Conservation (phyloP, 2,329 filamentous ascomycete genomes). For the Teratosphaeria viscida region DNA sequence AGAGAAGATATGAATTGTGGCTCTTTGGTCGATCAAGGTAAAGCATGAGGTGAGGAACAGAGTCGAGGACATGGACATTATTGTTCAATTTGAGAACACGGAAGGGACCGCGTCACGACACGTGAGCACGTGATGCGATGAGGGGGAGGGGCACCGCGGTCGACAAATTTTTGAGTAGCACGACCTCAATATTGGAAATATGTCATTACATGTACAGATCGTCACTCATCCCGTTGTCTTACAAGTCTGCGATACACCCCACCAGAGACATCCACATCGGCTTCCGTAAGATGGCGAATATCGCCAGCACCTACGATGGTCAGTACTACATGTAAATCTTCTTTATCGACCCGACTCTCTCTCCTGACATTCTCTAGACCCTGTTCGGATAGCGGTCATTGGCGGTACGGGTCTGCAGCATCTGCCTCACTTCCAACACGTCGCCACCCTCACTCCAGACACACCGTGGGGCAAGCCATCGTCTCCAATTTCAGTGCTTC, state of each 20-base stretch:
- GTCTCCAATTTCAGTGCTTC: constrained; percentile 72
- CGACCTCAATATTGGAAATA: not conserved
- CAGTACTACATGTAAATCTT: not conserved
- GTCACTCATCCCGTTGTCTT: not conserved
- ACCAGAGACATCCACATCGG: constrained; percentile 18
- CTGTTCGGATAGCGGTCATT: constrained; percentile 42
- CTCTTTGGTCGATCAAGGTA: too few species aligned
- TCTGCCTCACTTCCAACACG: constrained; percentile 75
- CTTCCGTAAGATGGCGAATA: constrained; percentile 26
- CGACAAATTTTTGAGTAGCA: not conserved
- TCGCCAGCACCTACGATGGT: constrained; percentile 25
- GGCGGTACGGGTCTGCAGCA: constrained; percentile 79
- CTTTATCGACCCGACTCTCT: not conserved
- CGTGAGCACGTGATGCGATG: too few species aligned
- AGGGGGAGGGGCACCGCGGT: too few species aligned
- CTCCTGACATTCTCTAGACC: constrained; percentile 24
- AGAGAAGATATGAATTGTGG: too few species aligned
- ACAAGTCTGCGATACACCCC: not conserved
- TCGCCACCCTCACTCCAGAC: constrained; percentile 62
- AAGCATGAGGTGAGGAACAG: too few species aligned
- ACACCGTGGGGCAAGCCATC: constrained; percentile 86
- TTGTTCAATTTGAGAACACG: too few species aligned
- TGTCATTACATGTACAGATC: not conserved
- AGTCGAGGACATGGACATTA: too few species aligned
- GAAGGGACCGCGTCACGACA: too few species aligned